Evolutionary conservation across 2,329 filamentous ascomycete species (phyloP).

Genomic region (Ophiocordyceps camponoti-leonardi): DNA sequence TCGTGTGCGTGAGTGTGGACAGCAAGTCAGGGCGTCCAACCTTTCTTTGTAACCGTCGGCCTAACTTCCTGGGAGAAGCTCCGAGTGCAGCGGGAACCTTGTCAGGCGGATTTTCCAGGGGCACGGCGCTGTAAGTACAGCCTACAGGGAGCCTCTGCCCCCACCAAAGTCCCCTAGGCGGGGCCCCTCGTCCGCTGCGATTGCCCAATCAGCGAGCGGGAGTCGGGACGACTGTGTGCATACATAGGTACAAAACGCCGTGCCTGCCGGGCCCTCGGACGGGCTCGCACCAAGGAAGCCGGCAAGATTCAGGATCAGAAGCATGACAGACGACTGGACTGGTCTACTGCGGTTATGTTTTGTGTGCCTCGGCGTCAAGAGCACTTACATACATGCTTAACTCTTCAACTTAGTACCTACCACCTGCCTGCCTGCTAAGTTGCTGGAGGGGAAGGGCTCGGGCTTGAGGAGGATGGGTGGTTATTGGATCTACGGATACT

Average conservation of each 20-base stretch:
- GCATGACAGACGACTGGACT: too few relatives aligned
- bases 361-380: too few relatives aligned
- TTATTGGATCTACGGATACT: neutral
- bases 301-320: too few relatives aligned
- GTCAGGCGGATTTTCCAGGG: neutral
- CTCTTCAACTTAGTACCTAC: too few relatives aligned
- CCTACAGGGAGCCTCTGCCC: neutral
- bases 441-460: neutral
- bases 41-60: neutral
- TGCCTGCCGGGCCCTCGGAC: neutral
- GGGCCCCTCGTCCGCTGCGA: neutral
- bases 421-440: neutral
- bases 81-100: neutral
- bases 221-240: constrained; percentile 1
- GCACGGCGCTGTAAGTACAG: neutral
- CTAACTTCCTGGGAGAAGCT: neutral
- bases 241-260: constrained; percentile 2
- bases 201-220: neutral
- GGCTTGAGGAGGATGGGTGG: neutral
- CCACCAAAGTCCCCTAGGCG: neutral
- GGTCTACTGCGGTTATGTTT: too few relatives aligned
- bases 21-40: too few relatives aligned
- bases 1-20: too few relatives aligned
- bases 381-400: too few relatives aligned
- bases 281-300: too few relatives aligned